Percentiles rank a stretch among this genome's conserved stretches.
Evolutionary conservation across 345 rosid genomes (phyloP).

Genomic region (Lumnitzera racemosa): DNA sequence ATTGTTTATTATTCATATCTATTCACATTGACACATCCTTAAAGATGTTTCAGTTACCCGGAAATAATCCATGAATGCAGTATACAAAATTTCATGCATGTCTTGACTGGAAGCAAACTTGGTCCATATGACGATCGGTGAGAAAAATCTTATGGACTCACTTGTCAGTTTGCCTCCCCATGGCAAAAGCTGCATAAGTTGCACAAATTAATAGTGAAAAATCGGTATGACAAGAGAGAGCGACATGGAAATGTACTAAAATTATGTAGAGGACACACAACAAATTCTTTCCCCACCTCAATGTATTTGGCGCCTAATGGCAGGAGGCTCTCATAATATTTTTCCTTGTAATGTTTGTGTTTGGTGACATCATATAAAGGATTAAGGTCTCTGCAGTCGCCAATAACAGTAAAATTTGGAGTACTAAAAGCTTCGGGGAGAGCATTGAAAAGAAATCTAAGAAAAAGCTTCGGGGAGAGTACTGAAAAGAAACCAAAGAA

Average conservation of each 20-base stretch:
- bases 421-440: neutral
- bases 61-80: constrained; percentile 63
- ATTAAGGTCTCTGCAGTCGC: constrained; percentile 67
- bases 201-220: constrained; percentile 19
- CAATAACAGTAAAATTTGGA: neutral
- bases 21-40: neutral
- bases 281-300: constrained; percentile 35
- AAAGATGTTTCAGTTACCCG: constrained; percentile 27
- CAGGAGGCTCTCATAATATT: constrained; percentile 54
- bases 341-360: constrained; percentile 57
- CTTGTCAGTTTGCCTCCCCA: constrained; percentile 97
- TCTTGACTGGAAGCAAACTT: constrained; percentile 42
- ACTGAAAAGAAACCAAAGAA: constrained; percentile 1
- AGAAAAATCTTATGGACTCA: constrained; percentile 73
- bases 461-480: constrained; percentile 1
- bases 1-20: neutral
- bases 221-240: constrained; percentile 14
- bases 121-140: constrained; percentile 68
- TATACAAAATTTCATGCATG: constrained; percentile 32
- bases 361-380: constrained; percentile 63
- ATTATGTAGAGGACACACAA: neutral
- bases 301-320: constrained; percentile 58
- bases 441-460: neutral
- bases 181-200: constrained; percentile 69
- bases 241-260: neutral